Conservation (phyloP, 2,329 filamentous ascomycete species). For the Rhinocladiella similis region DNA sequence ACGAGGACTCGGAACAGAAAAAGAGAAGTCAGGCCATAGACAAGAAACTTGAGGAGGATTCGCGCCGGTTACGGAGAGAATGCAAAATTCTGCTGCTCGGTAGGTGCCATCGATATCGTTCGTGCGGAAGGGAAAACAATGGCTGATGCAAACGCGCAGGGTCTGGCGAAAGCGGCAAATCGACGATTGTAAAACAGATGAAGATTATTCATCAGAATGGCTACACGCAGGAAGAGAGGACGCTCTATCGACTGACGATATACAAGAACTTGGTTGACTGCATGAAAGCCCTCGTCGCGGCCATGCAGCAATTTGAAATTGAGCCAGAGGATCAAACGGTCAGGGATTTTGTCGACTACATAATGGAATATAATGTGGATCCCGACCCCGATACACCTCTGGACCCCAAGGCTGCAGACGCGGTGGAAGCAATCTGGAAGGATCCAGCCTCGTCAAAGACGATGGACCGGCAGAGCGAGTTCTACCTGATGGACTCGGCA, state of each 20-base stretch:
- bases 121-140: not conserved
- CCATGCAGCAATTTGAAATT: constrained; percentile 89
- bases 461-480: constrained; percentile 93
- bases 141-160: constrained; percentile 54
- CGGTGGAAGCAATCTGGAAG: constrained; percentile 84
- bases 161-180: constrained; percentile 97
- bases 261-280: constrained; percentile 99
- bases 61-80: constrained; percentile 86
- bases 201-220: constrained; percentile 99
- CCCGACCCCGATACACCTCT: constrained; percentile 85
- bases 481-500: constrained; percentile 98
- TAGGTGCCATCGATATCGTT: constrained; percentile 46
- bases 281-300: constrained; percentile 86
- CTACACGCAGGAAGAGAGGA: constrained; percentile 90
- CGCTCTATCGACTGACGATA: constrained; percentile 91
- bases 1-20: constrained; percentile 87
- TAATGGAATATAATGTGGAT: constrained; percentile 86
- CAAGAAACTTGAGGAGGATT: constrained; percentile 89
- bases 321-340: constrained; percentile 72
- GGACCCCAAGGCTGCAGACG: constrained; percentile 76
- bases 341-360: constrained; percentile 72
- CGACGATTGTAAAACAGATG: constrained; percentile 99
- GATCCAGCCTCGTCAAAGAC: constrained; percentile 80
- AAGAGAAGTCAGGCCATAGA: constrained; percentile 97
- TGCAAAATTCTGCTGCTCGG: constrained; percentile 97